A percentile compares a stretch with the other conserved stretches of the same genome.
These are phyloP conservation scores for Bauhinia variegata DNA, from an alignment of 306 rosid genomes.

Conservation along the genomic window DNA sequence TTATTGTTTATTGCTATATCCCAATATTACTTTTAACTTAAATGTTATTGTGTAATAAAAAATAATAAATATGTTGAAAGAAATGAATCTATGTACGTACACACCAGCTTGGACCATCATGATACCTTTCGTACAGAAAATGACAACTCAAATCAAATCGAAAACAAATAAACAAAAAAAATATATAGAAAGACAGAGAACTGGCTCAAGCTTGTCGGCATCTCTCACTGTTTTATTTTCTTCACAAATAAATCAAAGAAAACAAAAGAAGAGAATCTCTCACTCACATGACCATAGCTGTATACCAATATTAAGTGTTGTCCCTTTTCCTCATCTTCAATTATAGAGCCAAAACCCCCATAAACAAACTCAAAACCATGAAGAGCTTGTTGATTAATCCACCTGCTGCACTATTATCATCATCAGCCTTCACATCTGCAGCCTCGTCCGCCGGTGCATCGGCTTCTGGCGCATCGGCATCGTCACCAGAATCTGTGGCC, in stretches of 20 bases:
- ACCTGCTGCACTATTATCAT: constrained; percentile 43
- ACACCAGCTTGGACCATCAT: constrained; percentile 37
- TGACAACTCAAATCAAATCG: constrained; percentile 24
- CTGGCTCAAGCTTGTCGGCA: constrained; percentile 37
- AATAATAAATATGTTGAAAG: not conserved
- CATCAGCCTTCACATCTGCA: constrained; percentile 60
- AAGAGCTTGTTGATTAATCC: constrained; percentile 45
- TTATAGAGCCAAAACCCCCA: constrained; percentile 57
- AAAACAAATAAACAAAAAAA: constrained; percentile 26
- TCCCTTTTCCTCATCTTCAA: constrained; percentile 10
- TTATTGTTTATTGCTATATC: too few relatives aligned
- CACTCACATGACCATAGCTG: constrained; percentile 34
- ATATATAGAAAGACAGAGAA: not conserved
- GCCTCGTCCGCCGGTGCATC: constrained; percentile 30
- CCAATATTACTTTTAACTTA: too few relatives aligned
- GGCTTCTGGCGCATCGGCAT: constrained; percentile 3
- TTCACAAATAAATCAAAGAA: constrained; percentile 39
- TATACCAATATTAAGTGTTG: constrained; percentile 11
- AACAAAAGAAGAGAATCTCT: constrained; percentile 41
- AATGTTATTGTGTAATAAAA: too few relatives aligned
- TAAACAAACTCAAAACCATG: constrained; percentile 50
- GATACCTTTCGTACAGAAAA: constrained; percentile 37
- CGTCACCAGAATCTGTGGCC: constrained; percentile 6
- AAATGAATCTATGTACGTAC: constrained; percentile 30
- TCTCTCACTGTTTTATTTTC: constrained; percentile 34